These are phyloP conservation scores for Lotmaria passim DNA, from an alignment of 208 protist genomes.

Conservation along the genomic window DNA sequence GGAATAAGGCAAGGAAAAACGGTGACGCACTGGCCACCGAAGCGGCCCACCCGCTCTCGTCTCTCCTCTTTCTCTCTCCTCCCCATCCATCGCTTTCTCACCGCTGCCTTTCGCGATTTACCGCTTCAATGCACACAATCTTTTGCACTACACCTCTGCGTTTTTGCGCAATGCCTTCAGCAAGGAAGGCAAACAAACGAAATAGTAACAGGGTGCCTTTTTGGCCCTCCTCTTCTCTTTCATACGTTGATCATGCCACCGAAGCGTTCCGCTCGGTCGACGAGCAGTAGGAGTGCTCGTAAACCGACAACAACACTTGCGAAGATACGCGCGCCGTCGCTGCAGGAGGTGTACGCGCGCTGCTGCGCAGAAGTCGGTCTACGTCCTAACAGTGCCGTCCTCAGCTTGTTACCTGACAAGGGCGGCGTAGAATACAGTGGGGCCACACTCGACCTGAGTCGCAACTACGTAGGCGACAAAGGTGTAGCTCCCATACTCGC, in stretches of 20 bases:
- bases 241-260: conserved; percentile 17
- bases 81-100: too few relatives aligned
- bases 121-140: too few relatives aligned
- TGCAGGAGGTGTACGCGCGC: conserved; percentile 82
- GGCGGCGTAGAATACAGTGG: conserved; percentile 33
- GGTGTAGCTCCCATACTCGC: conserved; percentile 73
- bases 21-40: too few relatives aligned
- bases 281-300: conserved; percentile 27
- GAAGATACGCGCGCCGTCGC: conserved; percentile 37
- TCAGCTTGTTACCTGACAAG: conserved; percentile 64
- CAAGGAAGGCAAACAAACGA: background rate
- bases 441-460: conserved; percentile 64
- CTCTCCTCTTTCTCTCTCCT: too few relatives aligned
- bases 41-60: too few relatives aligned
- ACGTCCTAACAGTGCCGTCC: conserved; percentile 75
- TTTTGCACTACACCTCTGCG: background rate
- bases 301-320: conserved; percentile 8
- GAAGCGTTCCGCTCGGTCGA: conserved; percentile 19
- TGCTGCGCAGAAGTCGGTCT: conserved; percentile 70
- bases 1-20: too few relatives aligned
- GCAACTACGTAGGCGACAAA: conserved; percentile 92
- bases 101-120: too few relatives aligned
- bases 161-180: background rate
- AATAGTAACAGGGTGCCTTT: background rate
- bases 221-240: background rate